These are phyloP conservation scores for Aspergillus wentii DNA, from an alignment of 495 filamentous ascomycete genomes.

Conservation along the genomic window DNA sequence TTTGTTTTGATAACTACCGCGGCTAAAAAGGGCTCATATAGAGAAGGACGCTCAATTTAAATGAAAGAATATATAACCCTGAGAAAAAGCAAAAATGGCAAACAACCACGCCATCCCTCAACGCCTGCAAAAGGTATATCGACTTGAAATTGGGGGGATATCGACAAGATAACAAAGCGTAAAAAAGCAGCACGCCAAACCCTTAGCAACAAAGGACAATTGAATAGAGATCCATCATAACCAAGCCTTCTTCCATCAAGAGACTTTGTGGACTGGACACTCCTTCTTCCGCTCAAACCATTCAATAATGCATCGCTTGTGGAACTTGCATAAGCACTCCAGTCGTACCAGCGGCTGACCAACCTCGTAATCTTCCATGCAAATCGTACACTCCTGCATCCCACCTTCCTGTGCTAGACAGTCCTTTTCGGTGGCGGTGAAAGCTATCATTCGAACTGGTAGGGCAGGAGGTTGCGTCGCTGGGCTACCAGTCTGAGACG, in stretches of 20 bases:
- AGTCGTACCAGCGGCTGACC: slow-evolving; percentile 78
- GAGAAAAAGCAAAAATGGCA: too few species aligned
- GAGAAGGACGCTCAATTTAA: too few species aligned
- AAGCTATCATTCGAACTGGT: slow-evolving; percentile 55
- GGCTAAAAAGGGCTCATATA: too few species aligned
- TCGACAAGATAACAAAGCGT: background rate
- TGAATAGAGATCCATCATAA: slow-evolving; percentile 1
- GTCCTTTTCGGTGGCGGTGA: slow-evolving; percentile 87
- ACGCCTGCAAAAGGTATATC: too few species aligned
- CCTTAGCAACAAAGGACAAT: slow-evolving; percentile 1
- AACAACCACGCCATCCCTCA: too few species aligned
- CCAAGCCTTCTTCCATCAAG: slow-evolving; percentile 11
- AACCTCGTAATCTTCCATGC: slow-evolving; percentile 90
- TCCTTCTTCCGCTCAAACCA: slow-evolving; percentile 52
- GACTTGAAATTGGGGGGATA: too few species aligned
- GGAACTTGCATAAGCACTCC: slow-evolving; percentile 93
- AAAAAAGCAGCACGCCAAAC: too few species aligned
- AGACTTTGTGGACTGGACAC: slow-evolving; percentile 50
- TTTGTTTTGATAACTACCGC: too few species aligned
- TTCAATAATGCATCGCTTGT: slow-evolving; percentile 59
- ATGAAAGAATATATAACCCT: too few species aligned
- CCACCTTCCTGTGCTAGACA: slow-evolving; percentile 64
- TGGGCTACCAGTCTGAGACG: slow-evolving; percentile 14
- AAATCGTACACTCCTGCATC: slow-evolving; percentile 80
- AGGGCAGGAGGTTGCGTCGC: slow-evolving; percentile 12